Base-by-base conservation (phyloP, 2,329 filamentous ascomycete genomes). In the Xylariaceae sp. region DNA sequence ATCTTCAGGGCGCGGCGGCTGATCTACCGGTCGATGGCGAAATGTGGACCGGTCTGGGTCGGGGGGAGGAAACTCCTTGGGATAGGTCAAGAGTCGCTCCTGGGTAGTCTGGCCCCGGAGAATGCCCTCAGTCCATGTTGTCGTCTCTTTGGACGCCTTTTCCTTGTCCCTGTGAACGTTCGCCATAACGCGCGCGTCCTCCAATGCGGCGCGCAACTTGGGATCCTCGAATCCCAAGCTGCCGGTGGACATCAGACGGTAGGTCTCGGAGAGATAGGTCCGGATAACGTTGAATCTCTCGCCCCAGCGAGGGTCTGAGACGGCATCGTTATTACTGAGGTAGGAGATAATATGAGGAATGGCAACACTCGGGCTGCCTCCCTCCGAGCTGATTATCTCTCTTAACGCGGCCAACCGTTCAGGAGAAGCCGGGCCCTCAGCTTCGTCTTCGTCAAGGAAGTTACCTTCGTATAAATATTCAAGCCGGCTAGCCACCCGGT, bases 241-340 rank as follows among this genome's bases (percentile, higher is more conserved):
- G 12, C 56, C 56, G 11, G 32, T 33, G 15, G 52, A 41, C 41
- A 59, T 55, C 1, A 38, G 30, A 9, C 44, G 26, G 9, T 55
- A 31, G 15, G 54, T 54, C 12, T 52, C 48, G 4, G 57, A 37
- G 18, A 73, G 54, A 49, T 71, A 73, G 17, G 59, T 50, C 13
- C 51, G 50, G 9, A 69, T 52, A 39, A 62, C 16, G 11, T 34
- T 27, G 4, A 56, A 32, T 23, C 36, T 52, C 5, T 11, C 8
- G 5, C 32, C 5, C 50, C 50, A 59, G 30, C 59, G 47, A 1
- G 59, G 31, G 40, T 62, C 64, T 12, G 67, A 62, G 40, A 68
- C 62, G 5, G 56, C 50, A 46, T 77, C 70, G 44, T 71, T 65
- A 19, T 74, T 69, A 3, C 63, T 52, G 15, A 78, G 65, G 44